Evolutionary conservation across 805 yeast species (phyloP), one percentile per base, ranked within the genome.

Genomic region (Grigorovia yakushimaensis): DNA sequence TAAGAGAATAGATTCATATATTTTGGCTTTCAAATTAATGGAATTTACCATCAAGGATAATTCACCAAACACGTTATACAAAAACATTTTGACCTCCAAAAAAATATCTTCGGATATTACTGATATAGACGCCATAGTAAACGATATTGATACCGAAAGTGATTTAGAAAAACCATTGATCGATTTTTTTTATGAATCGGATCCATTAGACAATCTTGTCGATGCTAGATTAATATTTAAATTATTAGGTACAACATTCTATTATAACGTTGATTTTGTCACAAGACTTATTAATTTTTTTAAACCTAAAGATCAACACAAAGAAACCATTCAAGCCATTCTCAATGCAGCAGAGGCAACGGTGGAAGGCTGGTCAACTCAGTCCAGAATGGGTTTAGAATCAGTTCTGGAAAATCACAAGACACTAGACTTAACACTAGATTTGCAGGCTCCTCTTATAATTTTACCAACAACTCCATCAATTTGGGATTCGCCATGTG

Each of bases 301-400:
- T 71, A 80, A 76, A 43, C 96, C 97, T 1, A 96, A 96, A 19
- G 80, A 79, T 49, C 79, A 79, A 23, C 95, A 89, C 56, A 71
- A 81, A 47, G 95, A 89, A 58, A 88, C 97, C 0, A 79, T 93
- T 20, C 91, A 88, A 36, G 93, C 93, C 9, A 78, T 94, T 22
- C 78, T 93, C 78, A 82, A 79, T 63, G 98, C 96, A 1, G 98
- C 99, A 0, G 96, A 89, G 51, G 86, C 89, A 0, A 89, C 96
- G 0, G 84, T 93, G 49, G 96, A 88, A 58, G 97, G 94, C 1
- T 71, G 93, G 52, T 82, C 97, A 0, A 73, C 81, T 22, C 96
- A 88, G 61, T 93, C 98, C 0, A 73, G 96, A 57, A 74, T 93
- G 51, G 98, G 98, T 0, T 73, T 93, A 19, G 95, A 91, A 66